Base-by-base conservation (phyloP, 352 stramenopile species). In the Aphanomyces stellatus region DNA sequence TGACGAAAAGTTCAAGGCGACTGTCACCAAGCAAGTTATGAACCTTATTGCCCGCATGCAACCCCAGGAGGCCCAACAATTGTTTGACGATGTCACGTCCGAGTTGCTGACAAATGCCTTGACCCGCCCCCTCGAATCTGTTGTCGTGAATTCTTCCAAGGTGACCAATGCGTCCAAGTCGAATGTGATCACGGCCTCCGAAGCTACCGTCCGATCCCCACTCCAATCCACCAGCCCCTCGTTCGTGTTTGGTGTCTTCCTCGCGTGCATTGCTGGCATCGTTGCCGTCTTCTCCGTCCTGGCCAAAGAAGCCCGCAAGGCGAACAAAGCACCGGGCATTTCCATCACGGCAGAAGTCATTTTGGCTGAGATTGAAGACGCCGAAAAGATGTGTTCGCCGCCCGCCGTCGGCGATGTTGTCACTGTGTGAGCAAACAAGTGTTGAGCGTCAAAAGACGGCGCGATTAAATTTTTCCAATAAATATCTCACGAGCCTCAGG, bases 311-410 rank as follows among this genome's bases (percentile, higher is more conserved):
- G 53, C 7, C 15, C 49, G 42, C 8, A 61, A 61, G 28, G 30
- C 22, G n/a, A 19, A 46, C 11, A 46, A 46, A 8, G 53, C 53
- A 17, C 22, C 22, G 7, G 19, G 1, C 19, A 13, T 34, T 10
- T 2, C 53, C 19, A 46, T 65, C 37, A 37, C 34, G 4, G 57
- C 57, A 28, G 57, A 65, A 22, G 24, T 49, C 43, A 46, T 65
- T 34, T 49, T 65, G 13, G 57, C 28, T 30, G 57, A 65, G 43
- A 65, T 65, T 3, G 57, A 65, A 65, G 57, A 41, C 25, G 57
- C 57, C 27, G 57, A 65, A 28, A 65, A 65, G 57, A 53, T 57
- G 49, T 30, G 49, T 43, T 43, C 37, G 37, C 37, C 17, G 37
- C 8, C 17, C 2, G 46, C 46, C 2, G 37, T n/a, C 37, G n/a